Conservation (phyloP, 2,329 filamentous ascomycete genomes). For the Dissoconium aciculare region DNA sequence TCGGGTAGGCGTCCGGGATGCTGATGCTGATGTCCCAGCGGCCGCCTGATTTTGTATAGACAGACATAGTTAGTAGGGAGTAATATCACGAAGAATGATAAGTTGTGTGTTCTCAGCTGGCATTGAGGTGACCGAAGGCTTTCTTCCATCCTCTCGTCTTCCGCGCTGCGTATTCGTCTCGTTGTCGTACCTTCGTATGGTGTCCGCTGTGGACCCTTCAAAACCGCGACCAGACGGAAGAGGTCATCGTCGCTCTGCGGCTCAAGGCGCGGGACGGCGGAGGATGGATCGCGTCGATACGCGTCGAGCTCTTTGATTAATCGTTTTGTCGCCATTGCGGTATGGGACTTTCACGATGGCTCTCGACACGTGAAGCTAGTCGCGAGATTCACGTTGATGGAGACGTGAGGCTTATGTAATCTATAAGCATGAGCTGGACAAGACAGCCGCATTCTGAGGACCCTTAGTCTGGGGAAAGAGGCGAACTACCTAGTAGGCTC, state of each 20-base stretch:
- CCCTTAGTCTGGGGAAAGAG: no score
- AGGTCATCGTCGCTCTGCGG: constrained; percentile 43
- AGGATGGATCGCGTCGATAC: constrained; percentile 41
- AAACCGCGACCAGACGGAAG: constrained; percentile 44
- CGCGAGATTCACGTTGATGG: no score
- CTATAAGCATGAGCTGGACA: no score
- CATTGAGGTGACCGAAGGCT: not conserved
- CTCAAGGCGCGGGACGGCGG: constrained; percentile 41
- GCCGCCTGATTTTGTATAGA: constrained; percentile 50
- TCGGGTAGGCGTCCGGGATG: constrained; percentile 66
- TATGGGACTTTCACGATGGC: no score
- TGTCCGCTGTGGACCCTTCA: constrained; percentile 43
- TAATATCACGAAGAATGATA: no score
- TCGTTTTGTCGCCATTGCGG: constrained; percentile 35
- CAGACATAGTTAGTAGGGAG: no score
- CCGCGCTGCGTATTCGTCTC: not conserved
- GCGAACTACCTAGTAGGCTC: no score
- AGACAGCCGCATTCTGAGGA: no score
- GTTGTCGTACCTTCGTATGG: constrained; percentile 42
- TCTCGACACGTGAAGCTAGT: no score
- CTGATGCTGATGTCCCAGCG: constrained; percentile 69
- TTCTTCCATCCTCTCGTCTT: not conserved
- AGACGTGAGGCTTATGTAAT: no score
- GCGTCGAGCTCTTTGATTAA: constrained; percentile 47
- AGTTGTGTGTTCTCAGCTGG: not conserved